A percentile compares a stretch with the other conserved stretches of the same genome.
These are phyloP conservation scores for Lagerstroemia speciosa DNA, from an alignment of 345 rosid species.

Conservation along the genomic window DNA sequence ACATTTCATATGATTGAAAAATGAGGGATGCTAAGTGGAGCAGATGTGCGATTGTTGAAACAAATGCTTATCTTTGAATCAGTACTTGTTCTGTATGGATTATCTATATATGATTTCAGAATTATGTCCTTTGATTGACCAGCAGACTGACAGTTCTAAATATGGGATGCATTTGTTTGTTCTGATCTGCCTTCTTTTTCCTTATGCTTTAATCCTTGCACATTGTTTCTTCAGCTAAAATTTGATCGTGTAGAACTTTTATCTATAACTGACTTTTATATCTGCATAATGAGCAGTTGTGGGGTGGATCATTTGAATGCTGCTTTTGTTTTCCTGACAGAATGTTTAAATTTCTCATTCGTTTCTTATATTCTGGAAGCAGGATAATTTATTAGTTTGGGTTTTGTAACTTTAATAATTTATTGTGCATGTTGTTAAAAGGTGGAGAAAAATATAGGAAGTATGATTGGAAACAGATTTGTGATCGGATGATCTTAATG, in stretches of 20 bases:
- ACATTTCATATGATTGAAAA: not conserved
- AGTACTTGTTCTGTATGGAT: not conserved
- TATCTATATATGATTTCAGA: not conserved
- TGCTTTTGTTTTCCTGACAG: not conserved
- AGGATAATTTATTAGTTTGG: not conserved
- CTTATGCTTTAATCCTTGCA: not conserved
- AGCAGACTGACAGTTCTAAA: not conserved
- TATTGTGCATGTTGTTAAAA: not conserved
- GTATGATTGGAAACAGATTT: not conserved
- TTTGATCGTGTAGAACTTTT: not conserved
- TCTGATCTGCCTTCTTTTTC: not conserved
- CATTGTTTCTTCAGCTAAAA: not conserved
- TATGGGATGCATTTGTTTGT: not conserved
- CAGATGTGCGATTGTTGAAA: no score
- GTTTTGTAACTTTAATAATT: not conserved
- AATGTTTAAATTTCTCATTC: not conserved
- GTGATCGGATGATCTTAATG: not conserved
- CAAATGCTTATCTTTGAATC: not conserved
- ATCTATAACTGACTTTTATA: not conserved
- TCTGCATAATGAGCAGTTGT: not conserved
- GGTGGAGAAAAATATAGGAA: not conserved
- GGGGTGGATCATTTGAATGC: not conserved
- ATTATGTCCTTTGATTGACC: not conserved
- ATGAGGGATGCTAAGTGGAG: not conserved
- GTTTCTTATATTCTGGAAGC: not conserved